A percentile compares a stretch with the other conserved stretches of the same genome.
These are phyloP conservation scores for Trametes versicolor DNA, from an alignment of 1,284 basidiomycete species.

Conservation along the genomic window DNA sequence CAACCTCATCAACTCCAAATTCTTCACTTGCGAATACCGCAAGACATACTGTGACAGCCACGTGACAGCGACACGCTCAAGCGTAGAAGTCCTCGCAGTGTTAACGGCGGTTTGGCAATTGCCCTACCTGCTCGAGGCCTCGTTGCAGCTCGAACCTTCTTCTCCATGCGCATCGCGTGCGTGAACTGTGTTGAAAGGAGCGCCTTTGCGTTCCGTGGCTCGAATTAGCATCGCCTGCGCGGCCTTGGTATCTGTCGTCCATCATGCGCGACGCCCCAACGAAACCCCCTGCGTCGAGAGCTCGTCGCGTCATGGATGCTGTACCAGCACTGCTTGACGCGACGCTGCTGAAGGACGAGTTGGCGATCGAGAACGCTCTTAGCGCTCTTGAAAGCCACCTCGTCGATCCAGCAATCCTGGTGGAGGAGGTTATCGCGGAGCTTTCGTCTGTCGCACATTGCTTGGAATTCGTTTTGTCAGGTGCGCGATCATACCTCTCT, in stretches of 20 bases:
- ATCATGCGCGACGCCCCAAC: constrained; percentile 2
- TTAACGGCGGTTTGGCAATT: not conserved
- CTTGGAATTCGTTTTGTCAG: constrained; percentile 28
- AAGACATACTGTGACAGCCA: no score
- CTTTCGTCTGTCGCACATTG: constrained; percentile 15
- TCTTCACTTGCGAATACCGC: no score
- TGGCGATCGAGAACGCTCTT: constrained; percentile 26
- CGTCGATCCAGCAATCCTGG: constrained; percentile 23
- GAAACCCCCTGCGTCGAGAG: not conserved
- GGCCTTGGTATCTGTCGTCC: not conserved
- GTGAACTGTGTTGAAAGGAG: not conserved
- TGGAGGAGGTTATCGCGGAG: constrained; percentile 15
- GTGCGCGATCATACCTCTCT: constrained; percentile 15
- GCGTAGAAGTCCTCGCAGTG: not conserved
- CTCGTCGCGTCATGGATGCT: constrained; percentile 12
- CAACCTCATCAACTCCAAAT: no score
- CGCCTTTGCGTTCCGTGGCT: not conserved
- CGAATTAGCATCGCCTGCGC: not conserved
- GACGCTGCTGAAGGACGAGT: constrained; percentile 30
- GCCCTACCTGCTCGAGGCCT: constrained; percentile 4
- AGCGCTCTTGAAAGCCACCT: constrained; percentile 33
- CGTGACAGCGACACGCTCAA: no score
- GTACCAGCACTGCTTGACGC: constrained; percentile 20
- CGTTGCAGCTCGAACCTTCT: constrained; percentile 3
- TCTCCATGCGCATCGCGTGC: constrained; percentile 4